Base-by-base conservation (phyloP, 805 yeast genomes). In the Danielia oregonensis region DNA sequence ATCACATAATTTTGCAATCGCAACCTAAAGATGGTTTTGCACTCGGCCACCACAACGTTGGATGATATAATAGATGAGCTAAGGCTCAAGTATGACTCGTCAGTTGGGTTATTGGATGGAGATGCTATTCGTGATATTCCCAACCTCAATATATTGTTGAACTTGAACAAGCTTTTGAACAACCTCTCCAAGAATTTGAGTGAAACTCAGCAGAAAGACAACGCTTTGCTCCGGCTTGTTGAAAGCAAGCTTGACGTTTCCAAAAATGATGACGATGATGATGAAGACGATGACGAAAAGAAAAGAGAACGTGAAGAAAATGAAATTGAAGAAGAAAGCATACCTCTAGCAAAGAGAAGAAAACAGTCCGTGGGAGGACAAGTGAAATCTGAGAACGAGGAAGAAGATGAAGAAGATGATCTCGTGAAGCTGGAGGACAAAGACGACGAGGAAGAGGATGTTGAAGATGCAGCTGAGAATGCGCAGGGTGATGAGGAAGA, bases 41-140 rank as follows among this genome's bases (percentile, higher is more conserved):
- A 46, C 30, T 49, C 62, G 5, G 70, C 72, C 9, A 58, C 72
- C 4, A 66, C 70, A 4, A 59, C 65, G 6, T 51, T 82, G 33
- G 69, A 70, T 18, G 72, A 74, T 35, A 71, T 82, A 10, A 59
- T 82, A 35, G 60, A 61, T 29, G 76, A 74, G 42, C 55, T 80
- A 24, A 65, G 69, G 30, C 54, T 82, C 34, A 59, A 74, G 1
- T 82, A 76, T 49, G 85, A 81, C 47, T 62, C 72, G 4, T 73
- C 76, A 25, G 63, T 73, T 12, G 88, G 88, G 1, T 55, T 75
- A 33, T 56, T 82, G 16, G 79, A 72, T 44, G 89, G 89, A 0
- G 79, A 76, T 13, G 49, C 68, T 5, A 63, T 75, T 0, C 59
- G 71, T 18, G 58, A 55, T 18, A 48, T 63, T 2, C 67, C 74